These are phyloP conservation scores for Cryptococcus sp. DNA, from an alignment of 1,284 basidiomycete species.

Conservation along the genomic window DNA sequence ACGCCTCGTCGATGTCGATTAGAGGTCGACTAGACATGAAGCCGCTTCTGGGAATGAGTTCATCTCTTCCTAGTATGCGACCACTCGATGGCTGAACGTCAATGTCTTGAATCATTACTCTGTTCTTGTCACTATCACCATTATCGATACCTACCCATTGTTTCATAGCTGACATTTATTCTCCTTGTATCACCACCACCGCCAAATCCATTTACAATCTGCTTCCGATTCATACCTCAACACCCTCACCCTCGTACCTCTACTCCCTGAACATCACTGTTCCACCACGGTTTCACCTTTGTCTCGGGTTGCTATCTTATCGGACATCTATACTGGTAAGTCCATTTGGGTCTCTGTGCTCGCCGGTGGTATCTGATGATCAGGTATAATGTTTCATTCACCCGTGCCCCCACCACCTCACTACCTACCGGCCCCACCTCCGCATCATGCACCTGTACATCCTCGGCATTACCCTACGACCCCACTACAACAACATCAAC, in stretches of 20 bases:
- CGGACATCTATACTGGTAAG: not conserved
- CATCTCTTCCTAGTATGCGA: no score
- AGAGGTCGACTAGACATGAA: no score
- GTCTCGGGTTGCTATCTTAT: not conserved
- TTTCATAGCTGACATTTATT: not conserved
- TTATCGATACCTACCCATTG: no score
- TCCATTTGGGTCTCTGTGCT: not conserved
- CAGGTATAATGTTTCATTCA: not conserved
- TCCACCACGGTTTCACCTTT: not conserved
- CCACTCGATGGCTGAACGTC: no score
- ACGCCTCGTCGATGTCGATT: no score
- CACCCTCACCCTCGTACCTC: not conserved
- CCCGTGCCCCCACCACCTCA: not conserved
- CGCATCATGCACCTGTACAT: not conserved
- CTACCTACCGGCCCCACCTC: not conserved
- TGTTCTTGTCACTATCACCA: no score
- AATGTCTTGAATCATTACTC: no score
- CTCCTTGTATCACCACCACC: not conserved
- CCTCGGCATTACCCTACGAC: not conserved
- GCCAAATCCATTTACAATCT: not conserved
- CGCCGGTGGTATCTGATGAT: not conserved
- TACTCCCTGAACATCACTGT: not conserved
- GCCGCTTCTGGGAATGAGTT: no score
- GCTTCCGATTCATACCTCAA: not conserved
- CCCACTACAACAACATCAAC: slow-evolving; percentile 2